phyloP scores from a whole-genome alignment of 169 alveolate species.

The Eimeria maxima region DNA sequence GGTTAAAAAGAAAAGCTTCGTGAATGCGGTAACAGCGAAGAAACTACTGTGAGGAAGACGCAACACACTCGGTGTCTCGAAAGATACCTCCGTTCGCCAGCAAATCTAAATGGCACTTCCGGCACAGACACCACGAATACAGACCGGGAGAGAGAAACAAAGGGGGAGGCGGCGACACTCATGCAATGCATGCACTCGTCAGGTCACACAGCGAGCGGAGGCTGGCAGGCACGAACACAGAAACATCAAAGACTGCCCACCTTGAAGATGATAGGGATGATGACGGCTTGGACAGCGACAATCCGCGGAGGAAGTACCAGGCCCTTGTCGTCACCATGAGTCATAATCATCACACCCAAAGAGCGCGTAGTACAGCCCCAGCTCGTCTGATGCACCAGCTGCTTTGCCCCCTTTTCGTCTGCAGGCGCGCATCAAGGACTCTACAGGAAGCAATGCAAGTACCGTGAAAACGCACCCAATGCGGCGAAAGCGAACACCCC shows the following conservation, averaged over 20 bases:
- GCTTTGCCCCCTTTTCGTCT: slow-evolving; percentile 95
- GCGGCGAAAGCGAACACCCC: not conserved
- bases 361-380: slow-evolving; percentile 99
- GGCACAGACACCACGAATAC: not conserved
- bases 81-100: not conserved
- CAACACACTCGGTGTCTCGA: not conserved
- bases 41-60: too few species aligned
- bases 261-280: slow-evolving; percentile 96
- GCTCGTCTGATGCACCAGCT: slow-evolving; percentile 97
- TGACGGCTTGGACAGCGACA: slow-evolving; percentile 97
- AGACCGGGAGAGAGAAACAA: too few species aligned
- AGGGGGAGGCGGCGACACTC: not conserved
- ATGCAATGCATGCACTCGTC: too few species aligned
- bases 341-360: slow-evolving; percentile 95
- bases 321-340: slow-evolving; percentile 99
- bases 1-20: too few species aligned
- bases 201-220: not conserved
- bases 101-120: too few species aligned
- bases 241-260: slow-evolving; percentile 49
- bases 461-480: not conserved
- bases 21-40: not conserved
- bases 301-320: slow-evolving; percentile 99
- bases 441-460: not conserved
- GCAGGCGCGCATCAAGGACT: slow-evolving; percentile 71
- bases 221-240: not conserved